A percentile compares a stretch with the other conserved stretches of the same genome.
Evolutionary conservation across 2,329 filamentous ascomycete genomes (phyloP).

Genomic region (Aureobasidium sp.): DNA sequence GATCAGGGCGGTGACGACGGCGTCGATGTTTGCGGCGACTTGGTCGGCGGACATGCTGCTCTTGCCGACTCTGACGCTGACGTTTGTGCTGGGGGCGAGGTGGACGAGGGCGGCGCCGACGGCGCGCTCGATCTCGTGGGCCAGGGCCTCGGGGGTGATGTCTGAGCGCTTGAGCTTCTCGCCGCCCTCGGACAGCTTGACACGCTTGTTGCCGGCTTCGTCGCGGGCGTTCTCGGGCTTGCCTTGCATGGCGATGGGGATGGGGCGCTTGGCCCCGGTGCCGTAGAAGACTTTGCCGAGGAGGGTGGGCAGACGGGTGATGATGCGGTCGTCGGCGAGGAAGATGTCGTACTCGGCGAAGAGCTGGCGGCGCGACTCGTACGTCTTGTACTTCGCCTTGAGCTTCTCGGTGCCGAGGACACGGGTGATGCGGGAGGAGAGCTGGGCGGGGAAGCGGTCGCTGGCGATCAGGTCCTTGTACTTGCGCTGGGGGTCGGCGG

Average conservation of each 20-base stretch:
- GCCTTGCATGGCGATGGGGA: slow-evolving; percentile 69
- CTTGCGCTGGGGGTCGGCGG: slow-evolving; percentile 70
- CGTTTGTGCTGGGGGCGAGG: slow-evolving; percentile 70
- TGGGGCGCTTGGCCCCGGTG: slow-evolving; percentile 71
- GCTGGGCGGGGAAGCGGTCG: slow-evolving; percentile 48
- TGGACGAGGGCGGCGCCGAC: slow-evolving; percentile 72
- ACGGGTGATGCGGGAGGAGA: slow-evolving; percentile 43
- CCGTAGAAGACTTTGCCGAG: slow-evolving; percentile 94
- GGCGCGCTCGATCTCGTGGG: slow-evolving; percentile 70
- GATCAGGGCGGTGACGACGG: slow-evolving; percentile 61
- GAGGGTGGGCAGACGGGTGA: slow-evolving; percentile 61
- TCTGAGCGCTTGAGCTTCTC: slow-evolving; percentile 37
- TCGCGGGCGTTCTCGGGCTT: slow-evolving; percentile 32
- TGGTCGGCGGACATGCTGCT: slow-evolving; percentile 68
- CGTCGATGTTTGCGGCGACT: slow-evolving; percentile 71
- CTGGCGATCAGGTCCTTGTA: slow-evolving; percentile 85
- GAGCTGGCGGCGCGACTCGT: slow-evolving; percentile 79
- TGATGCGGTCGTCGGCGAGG: slow-evolving; percentile 81
- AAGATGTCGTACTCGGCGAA: slow-evolving; percentile 86
- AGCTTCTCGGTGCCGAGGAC: slow-evolving; percentile 80
- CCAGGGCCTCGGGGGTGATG: slow-evolving; percentile 59
- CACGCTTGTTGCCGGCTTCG: slow-evolving; percentile 48
- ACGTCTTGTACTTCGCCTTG: slow-evolving; percentile 82
- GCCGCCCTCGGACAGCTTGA: slow-evolving; percentile 35
- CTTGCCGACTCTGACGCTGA: slow-evolving; percentile 71